Evolutionary conservation across 306 rosid genomes (phyloP).

Genomic region (Corylus americana): DNA sequence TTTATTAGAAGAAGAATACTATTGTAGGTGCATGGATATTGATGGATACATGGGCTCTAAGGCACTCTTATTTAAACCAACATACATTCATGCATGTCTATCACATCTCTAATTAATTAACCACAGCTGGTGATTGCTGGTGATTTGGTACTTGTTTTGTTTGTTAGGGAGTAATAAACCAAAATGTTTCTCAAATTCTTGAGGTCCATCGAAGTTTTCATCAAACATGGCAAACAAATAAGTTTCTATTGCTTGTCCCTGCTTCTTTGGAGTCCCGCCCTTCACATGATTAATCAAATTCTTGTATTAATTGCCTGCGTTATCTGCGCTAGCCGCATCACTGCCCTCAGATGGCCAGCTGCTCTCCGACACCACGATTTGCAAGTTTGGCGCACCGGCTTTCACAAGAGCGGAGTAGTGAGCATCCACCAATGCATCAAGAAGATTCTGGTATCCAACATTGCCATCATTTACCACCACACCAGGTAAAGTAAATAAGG

Average conservation of each 20-base stretch:
- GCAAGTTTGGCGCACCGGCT: constrained; percentile 29
- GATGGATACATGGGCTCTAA: neutral
- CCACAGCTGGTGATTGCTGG: constrained; percentile 24
- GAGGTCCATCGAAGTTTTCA: constrained; percentile 30
- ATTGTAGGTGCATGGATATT: too few relatives aligned
- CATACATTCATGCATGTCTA: too few relatives aligned
- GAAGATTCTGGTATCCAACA: constrained; percentile 40
- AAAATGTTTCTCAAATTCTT: constrained; percentile 35
- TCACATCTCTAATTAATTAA: neutral
- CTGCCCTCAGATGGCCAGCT: constrained; percentile 77
- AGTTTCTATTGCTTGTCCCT: constrained; percentile 34
- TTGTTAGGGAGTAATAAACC: constrained; percentile 38
- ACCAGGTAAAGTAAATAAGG: constrained; percentile 45
- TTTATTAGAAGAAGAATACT: too few relatives aligned
- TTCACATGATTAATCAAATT: constrained; percentile 54
- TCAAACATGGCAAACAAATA: constrained; percentile 52
- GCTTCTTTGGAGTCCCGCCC: constrained; percentile 53
- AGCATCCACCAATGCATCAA: constrained; percentile 55
- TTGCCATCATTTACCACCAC: constrained; percentile 24
- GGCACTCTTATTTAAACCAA: neutral
- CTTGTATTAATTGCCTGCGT: constrained; percentile 42
- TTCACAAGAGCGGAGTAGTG: constrained; percentile 31
- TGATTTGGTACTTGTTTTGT: constrained; percentile 40
- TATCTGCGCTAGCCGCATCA: constrained; percentile 19
- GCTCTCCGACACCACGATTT: constrained; percentile 63